Conservation (phyloP, 331 rosid genomes). For the Acacia pycnantha region DNA sequence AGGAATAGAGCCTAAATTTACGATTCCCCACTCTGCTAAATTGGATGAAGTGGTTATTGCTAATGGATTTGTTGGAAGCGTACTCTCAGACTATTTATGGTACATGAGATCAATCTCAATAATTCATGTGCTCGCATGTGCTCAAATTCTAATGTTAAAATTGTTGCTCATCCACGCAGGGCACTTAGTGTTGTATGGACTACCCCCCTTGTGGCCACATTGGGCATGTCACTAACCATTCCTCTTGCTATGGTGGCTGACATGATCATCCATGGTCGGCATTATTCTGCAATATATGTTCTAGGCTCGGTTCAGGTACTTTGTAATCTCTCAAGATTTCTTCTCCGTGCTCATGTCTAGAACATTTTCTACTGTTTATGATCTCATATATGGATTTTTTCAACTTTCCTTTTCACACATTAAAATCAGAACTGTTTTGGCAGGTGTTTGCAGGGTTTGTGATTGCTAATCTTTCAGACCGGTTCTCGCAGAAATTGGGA, state of each 20-base stretch:
- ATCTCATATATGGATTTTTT: neutral
- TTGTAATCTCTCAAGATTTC: neutral
- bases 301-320: conserved; percentile 85
- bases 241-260: conserved; percentile 97
- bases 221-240: conserved; percentile 96
- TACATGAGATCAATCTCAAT: conserved; percentile 31
- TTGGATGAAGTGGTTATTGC: conserved; percentile 87
- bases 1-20: conserved; percentile 87
- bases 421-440: conserved; percentile 15
- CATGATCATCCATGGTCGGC: conserved; percentile 94
- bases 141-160: conserved; percentile 21
- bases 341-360: neutral
- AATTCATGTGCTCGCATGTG: neutral
- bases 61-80: conserved; percentile 87
- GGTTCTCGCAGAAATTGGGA: conserved; percentile 72
- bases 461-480: conserved; percentile 75
- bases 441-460: conserved; percentile 95
- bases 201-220: conserved; percentile 88
- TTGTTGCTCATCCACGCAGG: conserved; percentile 45
- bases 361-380: neutral
- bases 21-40: conserved; percentile 80
- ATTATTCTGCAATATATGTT: conserved; percentile 81
- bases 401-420: neutral
- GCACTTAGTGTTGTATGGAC: conserved; percentile 95
- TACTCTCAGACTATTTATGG: conserved; percentile 91